A percentile compares a stretch with the other conserved stretches of the same genome.
Evolutionary conservation across 257 asterid genomes (phyloP).

Genomic region (Primulina eburnea): DNA sequence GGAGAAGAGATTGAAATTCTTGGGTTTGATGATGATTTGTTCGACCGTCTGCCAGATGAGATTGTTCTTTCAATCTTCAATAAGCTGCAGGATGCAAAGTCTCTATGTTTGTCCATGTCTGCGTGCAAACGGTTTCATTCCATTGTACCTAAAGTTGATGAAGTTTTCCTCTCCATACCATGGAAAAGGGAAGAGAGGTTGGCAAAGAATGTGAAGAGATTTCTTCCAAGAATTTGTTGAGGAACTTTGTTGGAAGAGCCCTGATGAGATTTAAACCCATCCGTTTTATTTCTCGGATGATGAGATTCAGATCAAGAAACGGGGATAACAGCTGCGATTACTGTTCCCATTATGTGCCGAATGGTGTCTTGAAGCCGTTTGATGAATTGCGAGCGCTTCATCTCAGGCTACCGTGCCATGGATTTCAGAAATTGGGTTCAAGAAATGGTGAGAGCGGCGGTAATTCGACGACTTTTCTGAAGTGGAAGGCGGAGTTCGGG

Average conservation of each 20-base stretch:
- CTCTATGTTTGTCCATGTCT: conserved; percentile 50
- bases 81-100: conserved; percentile 54
- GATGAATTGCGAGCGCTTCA: conserved; percentile 42
- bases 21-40: conserved; percentile 27
- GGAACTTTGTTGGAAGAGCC: conserved; percentile 24
- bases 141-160: conserved; percentile 40
- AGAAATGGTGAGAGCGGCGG: conserved; percentile 16
- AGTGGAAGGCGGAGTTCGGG: conserved; percentile 77
- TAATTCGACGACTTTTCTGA: conserved; percentile 33
- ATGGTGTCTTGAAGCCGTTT: conserved; percentile 39
- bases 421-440: conserved; percentile 10
- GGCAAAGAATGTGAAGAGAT: conserved; percentile 15
- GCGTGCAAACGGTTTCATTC: conserved; percentile 54
- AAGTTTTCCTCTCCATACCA: conserved; percentile 44
- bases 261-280: conserved; percentile 37
- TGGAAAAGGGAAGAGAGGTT: conserved; percentile 6
- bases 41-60: conserved; percentile 69
- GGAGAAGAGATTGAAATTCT: not conserved
- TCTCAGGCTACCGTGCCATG: conserved; percentile 40
- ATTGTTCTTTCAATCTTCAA: conserved; percentile 43
- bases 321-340: conserved; percentile 35
- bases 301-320: conserved; percentile 33
- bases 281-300: conserved; percentile 31
- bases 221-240: conserved; percentile 23
- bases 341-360: conserved; percentile 32